Base-by-base conservation (phyloP, 139 green algal genomes). In the Haematococcus lacustris region DNA sequence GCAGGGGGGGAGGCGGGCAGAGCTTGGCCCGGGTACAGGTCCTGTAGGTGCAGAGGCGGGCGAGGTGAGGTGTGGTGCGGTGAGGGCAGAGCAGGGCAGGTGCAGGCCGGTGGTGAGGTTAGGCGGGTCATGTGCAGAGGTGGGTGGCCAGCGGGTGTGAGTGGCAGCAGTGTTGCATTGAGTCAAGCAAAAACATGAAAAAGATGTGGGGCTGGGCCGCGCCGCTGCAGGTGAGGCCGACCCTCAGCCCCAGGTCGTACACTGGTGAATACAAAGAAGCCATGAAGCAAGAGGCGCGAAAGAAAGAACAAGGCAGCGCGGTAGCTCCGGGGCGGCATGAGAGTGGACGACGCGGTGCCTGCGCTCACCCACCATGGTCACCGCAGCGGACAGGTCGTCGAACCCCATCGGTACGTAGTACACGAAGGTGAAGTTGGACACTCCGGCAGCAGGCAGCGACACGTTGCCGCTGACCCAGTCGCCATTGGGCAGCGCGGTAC, bases 351-450 rank as follows among this genome's bases (percentile, higher is more conserved):
- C 70, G 32, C 77, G n/a, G n/a, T n/a, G n/a, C n/a, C n/a, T n/a
- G n/a, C n/a, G n/a, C n/a, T n/a, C n/a, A n/a, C n/a, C n/a, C n/a
- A n/a, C n/a, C n/a, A 83, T 76, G 0, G 71, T 70, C 4, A 84
- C 74, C 26, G 78, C 74, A 2, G 78, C 78, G 3, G 66, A 78
- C 34, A 84, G 61, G 38, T 84, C 78, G 61, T 84, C 78, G 25
- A 71, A 79, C 60, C 78, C 72, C 35, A 78, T 47, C 32, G 78
- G 78, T 0, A 84, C 66, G 32, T 26, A 60, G 59, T 75, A 84
- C 25, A 30, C 28, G 38, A 84, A 84, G 0, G 74, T 80, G 3
- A 84, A 65, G 74, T 78, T 80, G 74, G 28, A 32, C 3, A 84
- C 9, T 32, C 78, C 78, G 47, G 51, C 50, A 0, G 66, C 13